Base-by-base conservation (phyloP, 768 basidiomycete species). In the Lactifluus rugatus region DNA sequence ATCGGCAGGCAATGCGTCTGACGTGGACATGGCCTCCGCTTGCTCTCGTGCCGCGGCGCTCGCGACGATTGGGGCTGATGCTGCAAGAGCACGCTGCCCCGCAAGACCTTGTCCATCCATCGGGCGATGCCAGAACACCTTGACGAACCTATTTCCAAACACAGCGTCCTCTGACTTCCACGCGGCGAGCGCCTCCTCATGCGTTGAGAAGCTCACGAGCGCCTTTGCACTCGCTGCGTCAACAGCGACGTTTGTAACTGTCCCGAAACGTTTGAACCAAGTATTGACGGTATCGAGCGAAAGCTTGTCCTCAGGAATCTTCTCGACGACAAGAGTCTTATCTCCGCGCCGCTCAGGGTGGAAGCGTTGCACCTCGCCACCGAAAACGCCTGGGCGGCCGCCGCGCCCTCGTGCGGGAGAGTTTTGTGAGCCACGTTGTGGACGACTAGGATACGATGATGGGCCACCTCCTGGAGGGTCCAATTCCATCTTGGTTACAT, bases 111-210 rank as follows among this genome's bases (percentile, higher is more conserved):
- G 89, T 0, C 94, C 93, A 54, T 89, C 89, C 83, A 93, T 81
- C 7, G 92, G 93, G 57, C 88, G 79, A 72, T 95, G 92, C 93
- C 94, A 96, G 66, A 95, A 91, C 34, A 96, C 78, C 71, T 94
- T 95, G 63, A 96, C 93, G 69, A 96, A 96, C 50, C 94, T 82
- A 65, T 93, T 94, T 11, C 83, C 83, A 66, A 96, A 96, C 14
- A 96, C 87, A n/a, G 93, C 92, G 62, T 95, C 92, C 70, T 94
- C 89, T 25, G 84, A 83, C 70, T 89, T 90, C 89, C 93, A 93
- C 1, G 94, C 94, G 13, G 81, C 80, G 66, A 87, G 82, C 0
- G 94, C 94, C 66, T 93, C 88, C 21, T 80, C 81, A 68, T 93
- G 91, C 9, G 77, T 81, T 34, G 81, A 77, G 71, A 96, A 97